Evolutionary conservation across 129 eudicot genomes (phyloP).

Genomic region (Flaveria ramosissima): DNA sequence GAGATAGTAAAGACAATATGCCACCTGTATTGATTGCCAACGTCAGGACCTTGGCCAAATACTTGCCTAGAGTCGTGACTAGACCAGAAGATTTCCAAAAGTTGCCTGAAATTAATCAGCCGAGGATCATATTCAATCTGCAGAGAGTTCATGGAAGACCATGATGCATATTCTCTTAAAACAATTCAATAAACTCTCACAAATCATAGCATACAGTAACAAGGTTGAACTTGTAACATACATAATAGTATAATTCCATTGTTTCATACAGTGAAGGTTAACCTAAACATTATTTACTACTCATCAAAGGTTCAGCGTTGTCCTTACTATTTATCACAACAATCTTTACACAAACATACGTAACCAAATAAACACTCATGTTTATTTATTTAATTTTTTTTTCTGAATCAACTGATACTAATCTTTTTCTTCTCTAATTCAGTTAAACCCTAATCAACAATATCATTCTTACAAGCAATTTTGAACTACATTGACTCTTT

Average conservation of each 20-base stretch:
- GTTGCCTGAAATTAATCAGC: slow-evolving; percentile 74
- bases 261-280: slow-evolving; percentile 5
- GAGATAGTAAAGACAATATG: slow-evolving; percentile 7
- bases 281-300: background rate
- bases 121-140: slow-evolving; percentile 96
- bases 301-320: too few relatives aligned
- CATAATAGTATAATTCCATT: background rate
- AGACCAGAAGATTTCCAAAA: slow-evolving; percentile 95
- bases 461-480: too few relatives aligned
- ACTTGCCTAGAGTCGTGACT: slow-evolving; percentile 98
- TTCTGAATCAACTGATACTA: too few relatives aligned
- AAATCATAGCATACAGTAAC: background rate
- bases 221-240: slow-evolving; percentile 3
- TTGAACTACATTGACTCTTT: too few relatives aligned
- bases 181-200: background rate
- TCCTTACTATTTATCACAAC: too few relatives aligned
- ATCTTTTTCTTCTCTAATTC: too few relatives aligned
- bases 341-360: too few relatives aligned
- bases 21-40: slow-evolving; percentile 92
- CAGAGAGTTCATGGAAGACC: slow-evolving; percentile 36
- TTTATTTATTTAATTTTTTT: too few relatives aligned
- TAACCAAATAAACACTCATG: too few relatives aligned
- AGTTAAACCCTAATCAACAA: too few relatives aligned
- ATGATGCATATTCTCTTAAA: slow-evolving; percentile 37
- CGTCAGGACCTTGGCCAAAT: slow-evolving; percentile 99